Base-by-base conservation (phyloP, 768 basidiomycete genomes). In the Lepiota brunneoincarnata region DNA sequence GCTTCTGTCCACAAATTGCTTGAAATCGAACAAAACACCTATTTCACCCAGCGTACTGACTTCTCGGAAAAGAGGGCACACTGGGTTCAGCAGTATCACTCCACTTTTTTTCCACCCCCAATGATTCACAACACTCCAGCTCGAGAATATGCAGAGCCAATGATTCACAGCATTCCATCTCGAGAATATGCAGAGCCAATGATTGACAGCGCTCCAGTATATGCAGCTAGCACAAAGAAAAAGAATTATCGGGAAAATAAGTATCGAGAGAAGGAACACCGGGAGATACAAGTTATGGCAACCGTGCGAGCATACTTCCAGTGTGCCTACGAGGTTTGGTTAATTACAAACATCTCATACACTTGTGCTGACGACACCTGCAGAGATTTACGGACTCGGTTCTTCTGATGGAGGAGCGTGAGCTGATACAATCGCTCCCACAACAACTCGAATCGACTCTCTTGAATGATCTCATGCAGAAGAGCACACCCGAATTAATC, bases 381-480 rank as follows among this genome's bases (percentile, higher is more conserved):
- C 23, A 86, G 84, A 77, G 82, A 9, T 69, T 82, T 58, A 74
- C 82, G 34, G 85, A 86, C 54, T 67, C 75, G 36, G 47, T 84
- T 18, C 82, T 84, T 1, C 62, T 77, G 7, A 70, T 67, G 39
- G 81, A 82, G 34, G 78, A 81, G 54, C 72, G 71, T 18, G 62
- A 68, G 6, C 67, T 83, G 26, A 71, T 80, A 41, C 70, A 73
- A 35, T 63, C 67, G 9, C 66, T 81, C 11, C 71, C 69, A 0
- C 57, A 64, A 0, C 63, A 54, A 17, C 57, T 81, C 37, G 71
- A 73, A 7, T 54, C 62, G 18, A 64, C 60, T 14, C 65, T 86
- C 6, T 49, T 76, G 11, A 58, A 61, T 60, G 43, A 45, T 67
- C 43, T 55, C 59, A 44, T 55, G 51, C 24, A 51, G 61, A n/a